These are phyloP conservation scores for Globisporangium middletonii DNA, from an alignment of 352 stramenopile species.

Conservation along the genomic window DNA sequence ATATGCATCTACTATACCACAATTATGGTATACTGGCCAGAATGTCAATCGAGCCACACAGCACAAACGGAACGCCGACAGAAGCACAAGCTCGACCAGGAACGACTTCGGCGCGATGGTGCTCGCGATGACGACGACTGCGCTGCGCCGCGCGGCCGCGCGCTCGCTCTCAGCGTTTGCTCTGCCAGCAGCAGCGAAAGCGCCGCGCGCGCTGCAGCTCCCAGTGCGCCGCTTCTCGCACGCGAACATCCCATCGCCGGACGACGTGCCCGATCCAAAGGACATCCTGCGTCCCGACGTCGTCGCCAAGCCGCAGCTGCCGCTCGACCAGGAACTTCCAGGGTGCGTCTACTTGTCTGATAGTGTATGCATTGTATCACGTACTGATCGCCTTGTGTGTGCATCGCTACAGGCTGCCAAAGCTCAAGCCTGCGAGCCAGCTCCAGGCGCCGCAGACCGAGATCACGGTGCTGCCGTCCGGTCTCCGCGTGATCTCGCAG, in stretches of 20 bases:
- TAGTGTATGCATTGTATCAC: not conserved
- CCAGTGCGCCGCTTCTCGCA: slow-evolving; percentile 37
- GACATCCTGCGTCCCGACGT: slow-evolving; percentile 54
- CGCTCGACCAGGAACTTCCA: slow-evolving; percentile 54
- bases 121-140: slow-evolving; percentile 19
- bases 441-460: slow-evolving; percentile 85
- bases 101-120: slow-evolving; percentile 19
- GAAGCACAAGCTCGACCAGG: no score
- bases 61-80: not conserved
- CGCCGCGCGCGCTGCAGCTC: slow-evolving; percentile 2
- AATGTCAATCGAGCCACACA: not conserved
- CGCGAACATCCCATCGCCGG: slow-evolving; percentile 14
- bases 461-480: slow-evolving; percentile 91
- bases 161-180: slow-evolving; percentile 9
- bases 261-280: slow-evolving; percentile 23
- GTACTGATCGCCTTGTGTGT: not conserved
- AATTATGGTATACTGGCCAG: not conserved
- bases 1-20: not conserved
- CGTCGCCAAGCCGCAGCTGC: slow-evolving; percentile 41
- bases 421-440: slow-evolving; percentile 81
- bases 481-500: slow-evolving; percentile 94
- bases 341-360: slow-evolving; percentile 15
- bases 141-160: slow-evolving; percentile 20
- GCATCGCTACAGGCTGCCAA: slow-evolving; percentile 37
- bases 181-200: not conserved